These are phyloP conservation scores for Neoascochyta sp. DNA, from an alignment of 2,329 filamentous ascomycete genomes.

Conservation along the genomic window DNA sequence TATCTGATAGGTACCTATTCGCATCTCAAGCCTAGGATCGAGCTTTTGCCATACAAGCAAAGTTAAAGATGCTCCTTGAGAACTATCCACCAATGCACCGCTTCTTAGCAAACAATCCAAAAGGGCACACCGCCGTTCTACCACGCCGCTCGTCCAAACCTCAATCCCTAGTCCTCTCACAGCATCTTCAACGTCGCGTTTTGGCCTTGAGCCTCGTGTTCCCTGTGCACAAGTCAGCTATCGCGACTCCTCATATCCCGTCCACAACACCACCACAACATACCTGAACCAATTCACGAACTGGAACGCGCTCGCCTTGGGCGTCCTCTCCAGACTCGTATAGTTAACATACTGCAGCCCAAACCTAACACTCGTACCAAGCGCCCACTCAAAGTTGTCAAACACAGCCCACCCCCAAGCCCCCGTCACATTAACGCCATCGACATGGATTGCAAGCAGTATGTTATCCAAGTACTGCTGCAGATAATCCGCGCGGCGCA, in stretches of 20 bases:
- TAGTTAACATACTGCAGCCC: conserved; percentile 46
- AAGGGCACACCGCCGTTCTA: too few species aligned
- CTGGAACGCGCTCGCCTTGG: conserved; percentile 44
- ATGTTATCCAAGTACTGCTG: conserved; percentile 44
- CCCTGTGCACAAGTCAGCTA: too few species aligned
- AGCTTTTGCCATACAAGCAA: too few species aligned
- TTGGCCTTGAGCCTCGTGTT: conserved; percentile 23
- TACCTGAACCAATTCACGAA: conserved; percentile 45
- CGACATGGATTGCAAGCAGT: conserved; percentile 35
- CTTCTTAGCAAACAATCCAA: too few species aligned
- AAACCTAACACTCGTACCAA: conserved; percentile 38
- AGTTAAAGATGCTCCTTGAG: too few species aligned
- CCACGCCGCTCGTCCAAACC: too few species aligned
- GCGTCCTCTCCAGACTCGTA: conserved; percentile 39
- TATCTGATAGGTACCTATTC: too few species aligned
- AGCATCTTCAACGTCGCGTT: conserved; percentile 27
- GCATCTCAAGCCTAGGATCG: too few species aligned
- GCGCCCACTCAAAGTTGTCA: conserved; percentile 44
- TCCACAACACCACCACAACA: too few species aligned
- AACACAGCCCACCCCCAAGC: conserved; percentile 43
- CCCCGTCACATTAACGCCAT: conserved; percentile 43
- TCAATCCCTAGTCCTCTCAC: too few species aligned
- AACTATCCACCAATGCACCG: too few species aligned
- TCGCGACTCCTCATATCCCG: too few species aligned
- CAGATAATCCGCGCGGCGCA: conserved; percentile 42